A percentile compares a stretch with the other conserved stretches of the same genome.
Conservation (phyloP, 176 grass and related monocot genomes). For the Carex myosuroides region DNA sequence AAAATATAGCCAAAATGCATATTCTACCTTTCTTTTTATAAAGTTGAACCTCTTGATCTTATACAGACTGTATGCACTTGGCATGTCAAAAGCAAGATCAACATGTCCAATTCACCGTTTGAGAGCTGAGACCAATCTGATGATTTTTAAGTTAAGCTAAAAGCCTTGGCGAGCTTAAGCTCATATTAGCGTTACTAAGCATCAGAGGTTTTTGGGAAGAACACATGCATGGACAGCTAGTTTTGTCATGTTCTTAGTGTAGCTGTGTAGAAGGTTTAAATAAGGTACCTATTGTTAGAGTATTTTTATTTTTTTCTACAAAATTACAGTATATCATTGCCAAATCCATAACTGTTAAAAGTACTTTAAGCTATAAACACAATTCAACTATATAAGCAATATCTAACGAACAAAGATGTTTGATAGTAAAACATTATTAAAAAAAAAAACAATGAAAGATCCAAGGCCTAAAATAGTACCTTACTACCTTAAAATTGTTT, state of each 20-base stretch:
- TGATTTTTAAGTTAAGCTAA: neutral
- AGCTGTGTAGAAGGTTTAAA: neutral
- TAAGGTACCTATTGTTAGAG: neutral
- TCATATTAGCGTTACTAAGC: neutral
- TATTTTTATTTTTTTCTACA: neutral
- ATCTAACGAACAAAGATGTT: neutral
- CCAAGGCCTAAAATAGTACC: neutral
- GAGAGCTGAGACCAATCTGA: neutral
- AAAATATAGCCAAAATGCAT: neutral
- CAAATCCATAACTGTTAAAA: neutral
- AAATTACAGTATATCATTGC: neutral
- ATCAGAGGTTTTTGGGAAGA: neutral
- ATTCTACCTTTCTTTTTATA: too few relatives aligned
- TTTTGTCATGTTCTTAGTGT: neutral
- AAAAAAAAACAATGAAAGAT: neutral
- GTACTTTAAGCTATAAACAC: neutral
- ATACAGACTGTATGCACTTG: neutral
- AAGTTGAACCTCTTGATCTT: neutral
- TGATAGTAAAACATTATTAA: neutral
- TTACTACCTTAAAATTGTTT: neutral
- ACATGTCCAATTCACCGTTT: neutral
- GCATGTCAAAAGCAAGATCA: neutral
- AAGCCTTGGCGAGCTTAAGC: neutral
- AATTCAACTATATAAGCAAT: neutral
- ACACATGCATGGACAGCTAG: neutral